Percentiles rank a stretch among this genome's conserved stretches.
Conservation (phyloP, 1,284 basidiomycete genomes). For the Malassezia cuniculi region DNA sequence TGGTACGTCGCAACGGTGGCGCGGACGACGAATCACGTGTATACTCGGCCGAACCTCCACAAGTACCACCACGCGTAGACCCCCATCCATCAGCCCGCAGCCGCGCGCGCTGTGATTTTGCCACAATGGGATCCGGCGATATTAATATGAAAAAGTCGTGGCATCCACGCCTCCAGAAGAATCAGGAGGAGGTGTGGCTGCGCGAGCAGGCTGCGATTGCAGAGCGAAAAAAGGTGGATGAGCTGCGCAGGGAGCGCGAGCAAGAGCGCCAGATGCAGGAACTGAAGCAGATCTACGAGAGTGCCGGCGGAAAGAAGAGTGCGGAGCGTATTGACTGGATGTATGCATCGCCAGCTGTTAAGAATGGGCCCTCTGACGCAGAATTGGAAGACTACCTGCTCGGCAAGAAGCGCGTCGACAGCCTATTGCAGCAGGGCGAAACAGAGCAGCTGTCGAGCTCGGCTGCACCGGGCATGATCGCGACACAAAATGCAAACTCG, state of each 20-base stretch:
- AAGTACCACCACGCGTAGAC: not conserved
- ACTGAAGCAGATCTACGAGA: slow-evolving; percentile 63
- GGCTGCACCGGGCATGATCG: slow-evolving; percentile 17
- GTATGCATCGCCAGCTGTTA: slow-evolving; percentile 86
- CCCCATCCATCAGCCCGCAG: no score
- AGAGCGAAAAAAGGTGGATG: slow-evolving; percentile 93
- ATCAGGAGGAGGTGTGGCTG: slow-evolving; percentile 98
- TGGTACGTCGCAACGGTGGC: no score
- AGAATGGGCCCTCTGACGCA: slow-evolving; percentile 59
- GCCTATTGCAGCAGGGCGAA: slow-evolving; percentile 69
- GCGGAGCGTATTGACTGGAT: slow-evolving; percentile 96
- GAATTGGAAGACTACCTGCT: slow-evolving; percentile 92
- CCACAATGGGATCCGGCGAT: slow-evolving; percentile 70
- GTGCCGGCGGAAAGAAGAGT: slow-evolving; percentile 83
- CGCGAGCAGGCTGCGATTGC: slow-evolving; percentile 93
- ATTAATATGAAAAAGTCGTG: slow-evolving; percentile 81
- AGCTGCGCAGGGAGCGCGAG: slow-evolving; percentile 89
- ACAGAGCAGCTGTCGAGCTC: slow-evolving; percentile 52
- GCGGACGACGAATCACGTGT: slow-evolving; percentile 4
- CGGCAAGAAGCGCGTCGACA: slow-evolving; percentile 96
- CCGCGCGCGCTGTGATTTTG: slow-evolving; percentile 24
- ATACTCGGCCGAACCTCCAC: not conserved
- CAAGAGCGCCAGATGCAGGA: slow-evolving; percentile 94
- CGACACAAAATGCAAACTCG: slow-evolving; percentile 55
- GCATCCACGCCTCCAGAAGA: slow-evolving; percentile 93